Evolutionary conservation across 345 rosid species (phyloP).

Genomic region (Pugionium cornutum): DNA sequence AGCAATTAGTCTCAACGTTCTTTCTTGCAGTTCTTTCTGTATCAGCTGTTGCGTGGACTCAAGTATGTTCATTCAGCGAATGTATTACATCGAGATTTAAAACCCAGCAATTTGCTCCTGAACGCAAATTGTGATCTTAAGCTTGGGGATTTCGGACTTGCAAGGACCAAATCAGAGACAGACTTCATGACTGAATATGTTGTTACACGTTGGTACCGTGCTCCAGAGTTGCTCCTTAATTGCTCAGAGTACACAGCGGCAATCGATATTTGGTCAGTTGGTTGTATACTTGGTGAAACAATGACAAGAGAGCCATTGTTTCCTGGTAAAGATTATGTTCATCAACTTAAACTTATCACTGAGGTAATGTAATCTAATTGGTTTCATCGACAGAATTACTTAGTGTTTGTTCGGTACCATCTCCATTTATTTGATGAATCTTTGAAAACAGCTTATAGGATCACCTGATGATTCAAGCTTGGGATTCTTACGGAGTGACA

Average conservation of each 20-base stretch:
- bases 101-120: conserved; percentile 87
- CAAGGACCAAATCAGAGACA: conserved; percentile 94
- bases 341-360: conserved; percentile 87
- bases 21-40: conserved; percentile 81
- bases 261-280: conserved; percentile 98
- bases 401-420: background rate
- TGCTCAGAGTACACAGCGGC: conserved; percentile 98
- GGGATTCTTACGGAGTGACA: conserved; percentile 91
- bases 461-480: conserved; percentile 96
- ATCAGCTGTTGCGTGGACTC: conserved; percentile 93
- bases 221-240: conserved; percentile 96
- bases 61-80: conserved; percentile 91
- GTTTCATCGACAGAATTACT: background rate
- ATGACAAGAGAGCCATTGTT: conserved; percentile 70
- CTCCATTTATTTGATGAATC: conserved; percentile 17
- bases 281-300: conserved; percentile 94
- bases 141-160: conserved; percentile 95
- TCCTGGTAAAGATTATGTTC: conserved; percentile 52
- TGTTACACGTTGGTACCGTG: conserved; percentile 88
- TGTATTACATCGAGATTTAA: conserved; percentile 89
- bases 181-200: conserved; percentile 74
- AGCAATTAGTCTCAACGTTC: conserved; percentile 1
- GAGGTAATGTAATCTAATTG: conserved; percentile 55
- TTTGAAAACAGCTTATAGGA: conserved; percentile 75
- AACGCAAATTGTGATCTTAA: conserved; percentile 94